Evolutionary conservation across 2,329 filamentous ascomycete genomes (phyloP), one percentile per base, ranked within the genome.

Genomic region (Neofusicoccum kwambonambiense): DNA sequence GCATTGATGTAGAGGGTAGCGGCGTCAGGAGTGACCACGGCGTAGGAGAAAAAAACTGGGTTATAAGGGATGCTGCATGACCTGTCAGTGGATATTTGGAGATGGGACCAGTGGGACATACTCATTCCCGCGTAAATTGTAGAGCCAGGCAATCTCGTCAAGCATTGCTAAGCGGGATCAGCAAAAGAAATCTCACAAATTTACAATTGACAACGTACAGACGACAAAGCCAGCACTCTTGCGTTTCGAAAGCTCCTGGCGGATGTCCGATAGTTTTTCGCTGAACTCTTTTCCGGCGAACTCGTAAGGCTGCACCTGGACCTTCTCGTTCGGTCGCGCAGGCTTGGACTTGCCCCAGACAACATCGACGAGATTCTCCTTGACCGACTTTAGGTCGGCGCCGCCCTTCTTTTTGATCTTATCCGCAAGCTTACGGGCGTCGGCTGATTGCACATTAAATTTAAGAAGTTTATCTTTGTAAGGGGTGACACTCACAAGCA

Each of bases 141-240:
- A 97, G n/a, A 99, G 84, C 95, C 95, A 99, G 11, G 95, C 95
- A 71, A 97, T 88, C 78, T 99, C 95, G 73, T 99, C 95, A 49
- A 99, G 86, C 89, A 96, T 93, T 5, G 93, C 81, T 82, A 61
- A 34, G 49, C 42, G 45, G 9, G 44, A 13, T 66, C 49, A 61
- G 68, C 44, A 31, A 9, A 44, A 22, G 22, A 31, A 35, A 57
- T 44, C 51, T 60, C 11, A 12, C 31, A 34, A 37, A 11, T n/a
- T 19, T 7, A 9, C 19, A n/a, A 15, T 9, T 13, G 5, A 39
- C 63, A 54, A 67, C 77, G 64, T 80, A 80, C 81, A 97, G 51
- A 98, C 87, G 56, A 98, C 88, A 70, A 98, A 92, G 1, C 92
- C 94, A 17, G 89, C 86, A 5, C 89, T 90, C 74, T 95, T 95